A percentile compares a stretch with the other conserved stretches of the same genome.
These are phyloP conservation scores for Macrolepiota albuminosa DNA, from an alignment of 768 basidiomycete genomes.

Conservation along the genomic window DNA sequence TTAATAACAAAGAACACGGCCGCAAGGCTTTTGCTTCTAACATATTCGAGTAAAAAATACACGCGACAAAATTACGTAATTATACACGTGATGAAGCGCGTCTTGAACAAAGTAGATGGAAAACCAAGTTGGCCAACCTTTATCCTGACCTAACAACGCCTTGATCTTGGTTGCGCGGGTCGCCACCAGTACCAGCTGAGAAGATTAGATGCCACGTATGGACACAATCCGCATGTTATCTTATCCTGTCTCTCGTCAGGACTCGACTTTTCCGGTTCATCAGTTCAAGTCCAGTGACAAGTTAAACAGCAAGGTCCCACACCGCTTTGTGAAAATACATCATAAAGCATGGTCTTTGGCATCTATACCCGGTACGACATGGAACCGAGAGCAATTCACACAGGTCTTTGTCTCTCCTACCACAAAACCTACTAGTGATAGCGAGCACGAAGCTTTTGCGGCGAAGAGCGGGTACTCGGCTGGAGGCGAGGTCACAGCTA, in stretches of 20 bases:
- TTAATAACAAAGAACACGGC: not conserved
- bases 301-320: slow-evolving; percentile 7
- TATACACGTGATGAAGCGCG: not conserved
- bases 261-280: not conserved
- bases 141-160: not conserved
- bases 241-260: slow-evolving; percentile 10
- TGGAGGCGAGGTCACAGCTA: slow-evolving; percentile 29
- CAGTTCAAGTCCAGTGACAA: not conserved
- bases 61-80: not conserved
- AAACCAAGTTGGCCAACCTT: not conserved
- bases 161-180: slow-evolving; percentile 9
- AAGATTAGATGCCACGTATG: slow-evolving; percentile 6
- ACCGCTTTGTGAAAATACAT: slow-evolving; percentile 15
- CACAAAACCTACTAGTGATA: slow-evolving; percentile 8
- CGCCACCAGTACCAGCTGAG: slow-evolving; percentile 1
- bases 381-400: not conserved
- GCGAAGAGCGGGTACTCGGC: slow-evolving; percentile 18
- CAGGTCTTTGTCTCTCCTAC: not conserved
- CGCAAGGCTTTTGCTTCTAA: not conserved
- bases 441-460: slow-evolving; percentile 12
- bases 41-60: not conserved
- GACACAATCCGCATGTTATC: slow-evolving; percentile 13
- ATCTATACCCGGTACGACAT: not conserved
- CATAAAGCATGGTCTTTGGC: slow-evolving; percentile 4
- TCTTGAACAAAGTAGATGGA: not conserved